Conservation (phyloP, 2,329 filamentous ascomycete genomes). For the Emericellopsis cladophorae region DNA sequence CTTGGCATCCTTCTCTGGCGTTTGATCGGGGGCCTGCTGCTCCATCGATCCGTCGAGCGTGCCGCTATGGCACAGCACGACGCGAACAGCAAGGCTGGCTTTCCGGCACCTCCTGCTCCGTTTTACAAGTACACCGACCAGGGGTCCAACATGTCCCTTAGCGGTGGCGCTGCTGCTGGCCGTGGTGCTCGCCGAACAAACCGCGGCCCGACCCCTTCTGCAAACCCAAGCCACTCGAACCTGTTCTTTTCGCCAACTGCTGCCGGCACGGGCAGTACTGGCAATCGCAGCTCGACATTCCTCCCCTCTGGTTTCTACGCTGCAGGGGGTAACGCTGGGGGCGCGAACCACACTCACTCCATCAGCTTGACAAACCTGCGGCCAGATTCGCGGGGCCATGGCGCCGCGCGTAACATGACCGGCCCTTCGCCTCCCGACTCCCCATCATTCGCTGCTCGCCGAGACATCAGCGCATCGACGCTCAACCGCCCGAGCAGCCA, state of each 20-base stretch:
- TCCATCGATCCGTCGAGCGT: slow-evolving; percentile 81
- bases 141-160: slow-evolving; percentile 38
- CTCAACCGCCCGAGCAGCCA: slow-evolving; percentile 47
- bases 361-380: slow-evolving; percentile 51
- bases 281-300: slow-evolving; percentile 63
- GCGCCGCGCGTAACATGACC: slow-evolving; percentile 22
- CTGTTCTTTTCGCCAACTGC: slow-evolving; percentile 96
- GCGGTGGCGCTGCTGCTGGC: slow-evolving; percentile 30
- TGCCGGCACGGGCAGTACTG: slow-evolving; percentile 48
- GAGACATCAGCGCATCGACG: slow-evolving; percentile 49
- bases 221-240: slow-evolving; percentile 50
- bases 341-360: slow-evolving; percentile 34
- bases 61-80: slow-evolving; percentile 63
- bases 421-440: slow-evolving; percentile 51
- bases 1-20: slow-evolving; percentile 81
- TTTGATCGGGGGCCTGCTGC: slow-evolving; percentile 72
- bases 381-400: slow-evolving; percentile 42
- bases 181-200: slow-evolving; percentile 37
- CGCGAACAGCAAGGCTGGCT: slow-evolving; percentile 57
- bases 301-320: slow-evolving; percentile 88
- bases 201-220: slow-evolving; percentile 38
- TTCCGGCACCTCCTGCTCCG: slow-evolving; percentile 41
- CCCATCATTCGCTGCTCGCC: slow-evolving; percentile 37
- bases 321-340: slow-evolving; percentile 42
- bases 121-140: slow-evolving; percentile 55